phyloP scores from a whole-genome alignment of 306 rosid genomes.

The Trifolium pratense region DNA sequence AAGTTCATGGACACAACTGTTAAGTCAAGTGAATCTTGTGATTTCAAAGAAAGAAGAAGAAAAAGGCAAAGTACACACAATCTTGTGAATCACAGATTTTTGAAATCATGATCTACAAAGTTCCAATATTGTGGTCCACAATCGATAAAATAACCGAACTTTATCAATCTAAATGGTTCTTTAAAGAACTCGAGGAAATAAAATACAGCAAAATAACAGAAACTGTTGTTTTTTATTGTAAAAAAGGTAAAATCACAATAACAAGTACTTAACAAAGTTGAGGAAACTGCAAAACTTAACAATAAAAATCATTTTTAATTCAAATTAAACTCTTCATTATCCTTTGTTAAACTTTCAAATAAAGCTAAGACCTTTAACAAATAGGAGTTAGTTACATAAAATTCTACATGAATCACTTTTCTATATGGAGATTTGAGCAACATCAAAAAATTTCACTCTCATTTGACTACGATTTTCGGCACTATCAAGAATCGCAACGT shows the following conservation, averaged over 20 bases:
- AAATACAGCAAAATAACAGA: constrained; percentile 19
- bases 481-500: background rate
- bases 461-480: background rate
- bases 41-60: constrained; percentile 39
- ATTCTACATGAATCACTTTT: background rate
- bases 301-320: constrained; percentile 21
- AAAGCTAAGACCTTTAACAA: constrained; percentile 24
- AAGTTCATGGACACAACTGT: constrained; percentile 71
- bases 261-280: constrained; percentile 25
- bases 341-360: constrained; percentile 7
- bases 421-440: background rate
- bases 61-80: constrained; percentile 44
- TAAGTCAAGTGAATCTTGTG: constrained; percentile 77
- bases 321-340: constrained; percentile 28
- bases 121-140: constrained; percentile 43
- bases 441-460: background rate
- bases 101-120: constrained; percentile 53
- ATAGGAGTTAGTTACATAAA: constrained; percentile 20
- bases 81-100: constrained; percentile 88
- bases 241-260: constrained; percentile 7
- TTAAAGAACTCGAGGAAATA: constrained; percentile 26
- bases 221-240: constrained; percentile 14
- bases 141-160: constrained; percentile 27
- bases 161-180: constrained; percentile 35
- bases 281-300: constrained; percentile 38